phyloP scores from a whole-genome alignment of 2,329 filamentous ascomycete species.

The Sclerotiophoma versabilis region DNA sequence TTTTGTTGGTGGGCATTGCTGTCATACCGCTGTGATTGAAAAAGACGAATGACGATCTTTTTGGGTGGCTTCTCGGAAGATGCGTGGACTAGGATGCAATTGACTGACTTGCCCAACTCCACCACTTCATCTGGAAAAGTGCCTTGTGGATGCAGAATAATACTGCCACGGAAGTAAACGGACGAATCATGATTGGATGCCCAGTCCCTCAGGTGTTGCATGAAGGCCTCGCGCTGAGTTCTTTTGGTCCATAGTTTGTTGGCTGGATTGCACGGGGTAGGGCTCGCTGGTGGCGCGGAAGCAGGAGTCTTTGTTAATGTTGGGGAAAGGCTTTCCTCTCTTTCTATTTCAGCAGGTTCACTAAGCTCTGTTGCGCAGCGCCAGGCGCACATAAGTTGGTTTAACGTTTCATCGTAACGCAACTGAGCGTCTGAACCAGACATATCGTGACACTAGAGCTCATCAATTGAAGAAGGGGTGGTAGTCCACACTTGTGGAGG shows the following conservation, averaged over 20 bases:
- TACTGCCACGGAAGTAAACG: conserved; percentile 37
- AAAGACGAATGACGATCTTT: conserved; percentile 36
- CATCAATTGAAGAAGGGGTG: background rate
- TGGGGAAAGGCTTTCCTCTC: background rate
- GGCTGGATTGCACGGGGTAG: conserved; percentile 18
- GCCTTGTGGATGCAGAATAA: conserved; percentile 27
- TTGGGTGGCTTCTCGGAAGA: conserved; percentile 25
- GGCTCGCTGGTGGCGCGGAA: conserved; percentile 11
- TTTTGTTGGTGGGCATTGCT: background rate
- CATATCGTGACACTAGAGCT: conserved; percentile 3
- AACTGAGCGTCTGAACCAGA: background rate
- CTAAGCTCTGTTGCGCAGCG: background rate
- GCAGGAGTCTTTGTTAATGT: background rate
- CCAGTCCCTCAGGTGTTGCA: conserved; percentile 36
- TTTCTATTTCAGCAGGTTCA: background rate
- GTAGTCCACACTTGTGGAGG: background rate
- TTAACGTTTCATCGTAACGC: background rate
- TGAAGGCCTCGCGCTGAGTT: conserved; percentile 29
- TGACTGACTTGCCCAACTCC: conserved; percentile 36
- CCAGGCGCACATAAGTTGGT: background rate
- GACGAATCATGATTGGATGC: conserved; percentile 39
- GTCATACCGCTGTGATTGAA: conserved; percentile 23
- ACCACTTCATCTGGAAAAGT: conserved; percentile 12
- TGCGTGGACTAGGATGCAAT: conserved; percentile 33
- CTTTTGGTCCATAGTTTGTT: conserved; percentile 28